A percentile compares a stretch with the other conserved stretches of the same genome.
These are phyloP conservation scores for Kluyveromyces dobzhanskii DNA, from an alignment of 805 yeast species.

Conservation along the genomic window DNA sequence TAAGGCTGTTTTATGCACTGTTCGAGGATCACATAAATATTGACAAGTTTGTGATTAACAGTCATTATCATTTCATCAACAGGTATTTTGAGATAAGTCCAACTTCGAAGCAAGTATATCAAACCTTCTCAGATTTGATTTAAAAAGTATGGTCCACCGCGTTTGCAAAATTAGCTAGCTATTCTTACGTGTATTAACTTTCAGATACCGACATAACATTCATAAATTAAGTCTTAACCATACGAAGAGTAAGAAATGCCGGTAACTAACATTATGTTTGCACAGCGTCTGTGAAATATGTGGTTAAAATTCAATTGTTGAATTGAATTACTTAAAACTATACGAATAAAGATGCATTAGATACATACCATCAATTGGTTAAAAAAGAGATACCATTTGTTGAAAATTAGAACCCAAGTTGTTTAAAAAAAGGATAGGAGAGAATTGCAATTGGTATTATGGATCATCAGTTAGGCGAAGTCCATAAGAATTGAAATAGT, in stretches of 20 bases:
- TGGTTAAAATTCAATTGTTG: conserved; percentile 3
- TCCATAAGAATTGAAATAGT: conserved; percentile 2
- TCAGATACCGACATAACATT: no score
- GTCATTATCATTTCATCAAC: neutral
- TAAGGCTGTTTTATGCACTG: neutral
- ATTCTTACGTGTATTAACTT: no score
- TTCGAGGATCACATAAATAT: conserved; percentile 1
- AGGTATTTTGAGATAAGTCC: neutral
- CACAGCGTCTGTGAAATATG: no score
- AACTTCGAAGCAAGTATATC: neutral
- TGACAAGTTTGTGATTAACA: conserved; percentile 2
- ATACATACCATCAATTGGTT: neutral
- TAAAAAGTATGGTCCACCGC: no score
- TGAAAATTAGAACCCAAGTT: conserved; percentile 5
- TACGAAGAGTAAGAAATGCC: no score
- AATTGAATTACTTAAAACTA: conserved; percentile 3
- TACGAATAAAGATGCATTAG: neutral
- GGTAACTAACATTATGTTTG: no score
- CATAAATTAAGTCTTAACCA: no score
- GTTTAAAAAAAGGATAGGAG: neutral
- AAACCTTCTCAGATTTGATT: no score
- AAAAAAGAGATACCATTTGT: conserved; percentile 5
- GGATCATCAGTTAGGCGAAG: neutral
- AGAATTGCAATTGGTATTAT: neutral
- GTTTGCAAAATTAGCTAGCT: no score